Conservation (phyloP, 202 grass and related monocot species). For the Schoenoplectus tabernaemontani region DNA sequence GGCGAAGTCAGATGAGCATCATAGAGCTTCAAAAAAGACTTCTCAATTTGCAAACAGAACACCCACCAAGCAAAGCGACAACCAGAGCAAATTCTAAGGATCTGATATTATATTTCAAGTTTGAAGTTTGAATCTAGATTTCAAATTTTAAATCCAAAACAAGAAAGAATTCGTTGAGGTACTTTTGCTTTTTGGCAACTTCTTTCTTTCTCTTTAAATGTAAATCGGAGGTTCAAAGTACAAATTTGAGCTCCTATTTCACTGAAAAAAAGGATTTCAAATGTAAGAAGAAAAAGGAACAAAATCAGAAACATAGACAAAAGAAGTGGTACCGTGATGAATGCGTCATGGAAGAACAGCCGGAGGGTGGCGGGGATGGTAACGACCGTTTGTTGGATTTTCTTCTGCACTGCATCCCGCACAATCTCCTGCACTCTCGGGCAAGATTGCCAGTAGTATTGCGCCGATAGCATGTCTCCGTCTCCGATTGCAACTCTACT, state of each 20-base stretch:
- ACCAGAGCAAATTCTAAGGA: constrained; percentile 7
- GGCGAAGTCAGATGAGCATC: neutral
- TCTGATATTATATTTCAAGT: neutral
- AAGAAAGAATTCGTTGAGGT: neutral
- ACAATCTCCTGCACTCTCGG: constrained; percentile 36
- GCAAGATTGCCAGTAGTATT: constrained; percentile 45
- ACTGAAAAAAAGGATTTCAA: neutral
- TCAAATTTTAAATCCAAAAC: constrained; percentile 3
- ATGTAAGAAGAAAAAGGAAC: neutral
- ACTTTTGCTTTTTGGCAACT: neutral
- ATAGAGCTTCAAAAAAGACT: neutral
- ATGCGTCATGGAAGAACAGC: constrained; percentile 71
- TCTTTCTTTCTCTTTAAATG: neutral
- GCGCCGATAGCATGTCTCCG: constrained; percentile 20
- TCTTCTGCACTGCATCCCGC: constrained; percentile 41
- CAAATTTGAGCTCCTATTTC: neutral
- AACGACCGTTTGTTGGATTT: constrained; percentile 68
- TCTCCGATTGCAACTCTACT: neutral
- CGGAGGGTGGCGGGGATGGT: constrained; percentile 75
- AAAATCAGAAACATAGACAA: neutral
- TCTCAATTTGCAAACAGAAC: neutral
- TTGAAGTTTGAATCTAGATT: neutral
- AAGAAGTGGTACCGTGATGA: constrained; percentile 32
- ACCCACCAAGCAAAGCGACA: neutral
- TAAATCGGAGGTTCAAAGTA: neutral